These are phyloP conservation scores for Amesomyces nigricolor DNA, from an alignment of 2,329 filamentous ascomycete species.

Conservation along the genomic window DNA sequence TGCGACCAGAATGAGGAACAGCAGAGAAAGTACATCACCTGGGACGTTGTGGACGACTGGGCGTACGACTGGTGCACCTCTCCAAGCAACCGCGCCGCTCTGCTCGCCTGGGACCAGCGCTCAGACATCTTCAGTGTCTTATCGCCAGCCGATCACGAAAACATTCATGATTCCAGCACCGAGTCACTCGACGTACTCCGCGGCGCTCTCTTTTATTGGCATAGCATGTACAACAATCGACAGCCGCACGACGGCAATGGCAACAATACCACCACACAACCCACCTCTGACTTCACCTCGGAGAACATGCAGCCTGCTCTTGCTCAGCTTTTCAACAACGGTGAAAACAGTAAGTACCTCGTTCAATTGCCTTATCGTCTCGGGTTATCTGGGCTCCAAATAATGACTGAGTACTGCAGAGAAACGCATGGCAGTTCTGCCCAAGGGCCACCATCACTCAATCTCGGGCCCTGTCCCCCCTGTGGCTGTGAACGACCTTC, in stretches of 20 bases:
- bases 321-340: no score
- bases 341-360: no score
- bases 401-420: no score
- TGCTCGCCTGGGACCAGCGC: conserved; percentile 29
- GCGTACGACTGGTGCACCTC: conserved; percentile 34
- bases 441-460: no score
- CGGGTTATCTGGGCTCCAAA: no score
- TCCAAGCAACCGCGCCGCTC: conserved; percentile 29
- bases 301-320: no score
- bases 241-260: neutral
- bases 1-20: conserved; percentile 16
- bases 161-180: neutral
- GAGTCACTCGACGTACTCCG: conserved; percentile 2
- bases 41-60: conserved; percentile 29
- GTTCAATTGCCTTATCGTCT: no score
- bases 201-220: conserved; percentile 11
- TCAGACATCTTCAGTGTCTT: conserved; percentile 13
- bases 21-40: neutral
- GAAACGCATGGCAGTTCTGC: no score
- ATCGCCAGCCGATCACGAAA: neutral
- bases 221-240: neutral
- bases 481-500: no score
- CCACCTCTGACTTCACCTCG: no score
- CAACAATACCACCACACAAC: neutral
- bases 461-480: no score